Percentiles rank a stretch among this genome's conserved stretches.
Evolutionary conservation across 768 basidiomycete genomes (phyloP).

Genomic region (Pleurotus sapidus): DNA sequence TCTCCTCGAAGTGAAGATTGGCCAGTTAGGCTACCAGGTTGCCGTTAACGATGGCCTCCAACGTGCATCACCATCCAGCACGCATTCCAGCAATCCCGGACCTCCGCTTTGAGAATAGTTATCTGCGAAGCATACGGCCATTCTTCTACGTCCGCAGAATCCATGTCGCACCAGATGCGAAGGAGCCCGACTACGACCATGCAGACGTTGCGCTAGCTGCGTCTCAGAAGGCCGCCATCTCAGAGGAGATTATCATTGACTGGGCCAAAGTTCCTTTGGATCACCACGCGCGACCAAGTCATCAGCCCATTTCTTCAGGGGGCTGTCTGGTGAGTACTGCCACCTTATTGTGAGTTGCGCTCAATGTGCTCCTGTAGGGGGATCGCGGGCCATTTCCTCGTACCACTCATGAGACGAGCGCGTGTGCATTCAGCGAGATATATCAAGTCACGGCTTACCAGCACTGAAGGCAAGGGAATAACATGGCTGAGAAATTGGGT

Average conservation of each 20-base stretch:
- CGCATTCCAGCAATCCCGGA: slow-evolving; percentile 63
- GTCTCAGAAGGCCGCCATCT: slow-evolving; percentile 11
- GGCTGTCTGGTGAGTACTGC: slow-evolving; percentile 51
- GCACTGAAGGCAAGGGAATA: slow-evolving; percentile 34
- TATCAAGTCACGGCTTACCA: slow-evolving; percentile 20
- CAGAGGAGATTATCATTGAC: slow-evolving; percentile 40
- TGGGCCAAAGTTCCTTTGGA: slow-evolving; percentile 64
- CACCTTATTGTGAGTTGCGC: neutral
- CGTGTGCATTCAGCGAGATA: slow-evolving; percentile 29
- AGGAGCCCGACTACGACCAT: neutral
- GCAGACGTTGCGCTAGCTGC: slow-evolving; percentile 11
- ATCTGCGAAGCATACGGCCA: slow-evolving; percentile 56
- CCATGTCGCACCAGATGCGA: neutral
- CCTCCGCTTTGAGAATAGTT: slow-evolving; percentile 73
- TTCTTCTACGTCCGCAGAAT: slow-evolving; percentile 42
- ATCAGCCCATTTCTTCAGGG: slow-evolving; percentile 68
- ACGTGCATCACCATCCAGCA: neutral
- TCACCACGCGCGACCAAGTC: slow-evolving; percentile 67
- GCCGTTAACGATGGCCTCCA: neutral
- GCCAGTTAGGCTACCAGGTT: neutral
- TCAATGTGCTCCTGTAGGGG: slow-evolving; percentile 32
- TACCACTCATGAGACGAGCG: slow-evolving; percentile 33
- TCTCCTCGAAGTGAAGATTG: no score
- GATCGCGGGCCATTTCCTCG: slow-evolving; percentile 41
- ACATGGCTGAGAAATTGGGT: slow-evolving; percentile 39